Base-by-base conservation (phyloP, 2,329 filamentous ascomycete species). In the Furcasterigmium furcatum region DNA sequence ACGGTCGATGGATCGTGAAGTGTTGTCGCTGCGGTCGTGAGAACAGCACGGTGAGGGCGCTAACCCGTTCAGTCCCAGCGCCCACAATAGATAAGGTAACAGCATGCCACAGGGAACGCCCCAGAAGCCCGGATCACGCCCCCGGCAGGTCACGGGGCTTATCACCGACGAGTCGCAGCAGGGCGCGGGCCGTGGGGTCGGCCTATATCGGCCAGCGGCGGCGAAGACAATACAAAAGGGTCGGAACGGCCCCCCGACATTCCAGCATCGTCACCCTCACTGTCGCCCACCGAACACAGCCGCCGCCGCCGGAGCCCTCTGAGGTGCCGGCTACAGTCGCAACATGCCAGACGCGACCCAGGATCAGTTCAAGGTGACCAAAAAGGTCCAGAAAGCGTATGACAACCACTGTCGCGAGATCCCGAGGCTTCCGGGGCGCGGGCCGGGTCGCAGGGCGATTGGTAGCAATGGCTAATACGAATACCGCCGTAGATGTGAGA, bases 401-500 rank as follows among this genome's bases (percentile, higher is more conserved):
- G 49, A 27, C 22, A 9, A 20, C 24, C 24, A 27, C 10, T n/a
- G 12, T 30, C 29, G 12, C 19, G 29, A 30, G 25, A n/a, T 18
- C 24, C 24, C 7, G 16, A 7, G 5, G 7, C 13, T 40, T 29
- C 30, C 18, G 13, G 9, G 12, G 39, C 7, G 38, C n/a, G n/a
- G n/a, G n/a, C n/a, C n/a, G n/a, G n/a, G n/a, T n/a, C n/a, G n/a
- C n/a, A n/a, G 36, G 13, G 14, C 12, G 5, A 7, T 10, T 25
- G 24, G 25, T 19, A 41, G 35, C 21, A 14, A 18, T 36, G 36
- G 45, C 48, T 50, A 39, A 50, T 43, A 20, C 36, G 16, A 3
- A 20, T 7, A 21, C 7, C 20, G 51, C 74, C 62, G n/a, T 16
- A 55, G 53, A 18, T 55, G 53, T 46, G 52, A 54, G 16, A 38